These are phyloP conservation scores for Didymella segeticola DNA, from an alignment of 2,329 filamentous ascomycete species.

Conservation along the genomic window DNA sequence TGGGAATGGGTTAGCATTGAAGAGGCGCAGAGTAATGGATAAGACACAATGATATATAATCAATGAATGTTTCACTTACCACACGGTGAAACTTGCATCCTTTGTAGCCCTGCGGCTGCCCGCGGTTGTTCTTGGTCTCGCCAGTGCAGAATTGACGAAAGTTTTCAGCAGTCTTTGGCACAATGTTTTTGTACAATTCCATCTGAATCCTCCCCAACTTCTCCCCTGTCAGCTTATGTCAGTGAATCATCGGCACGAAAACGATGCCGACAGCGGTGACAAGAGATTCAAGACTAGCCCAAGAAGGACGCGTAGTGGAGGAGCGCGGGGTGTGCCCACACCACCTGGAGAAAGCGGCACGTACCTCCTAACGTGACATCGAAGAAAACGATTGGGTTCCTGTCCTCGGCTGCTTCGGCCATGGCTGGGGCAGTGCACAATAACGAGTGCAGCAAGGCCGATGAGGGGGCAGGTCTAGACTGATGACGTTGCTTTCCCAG, in stretches of 20 bases:
- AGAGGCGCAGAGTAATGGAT: background rate
- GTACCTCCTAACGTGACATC: conserved; percentile 80
- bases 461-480: conserved; percentile 12
- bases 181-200: conserved; percentile 82
- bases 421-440: conserved; percentile 43
- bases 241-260: conserved; percentile 19
- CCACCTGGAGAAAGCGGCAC: conserved; percentile 34
- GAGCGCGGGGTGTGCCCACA: conserved; percentile 16
- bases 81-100: conserved; percentile 93
- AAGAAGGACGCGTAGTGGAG: conserved; percentile 14
- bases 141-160: conserved; percentile 97
- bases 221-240: conserved; percentile 40
- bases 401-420: conserved; percentile 40
- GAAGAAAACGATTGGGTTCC: conserved; percentile 70
- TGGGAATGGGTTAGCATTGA: conserved; percentile 47
- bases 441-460: conserved; percentile 19
- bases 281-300: conserved; percentile 12
- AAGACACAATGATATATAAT: background rate
- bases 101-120: conserved; percentile 90
- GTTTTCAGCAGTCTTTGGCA: conserved; percentile 91
- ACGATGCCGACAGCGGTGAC: conserved; percentile 8
- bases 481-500: conserved; percentile 29
- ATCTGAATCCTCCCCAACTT: conserved; percentile 48
- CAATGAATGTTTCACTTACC: conserved; percentile 60
- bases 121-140: conserved; percentile 79